Conservation (phyloP, 495 filamentous ascomycete genomes). For the Ascodesmis nigricans region DNA sequence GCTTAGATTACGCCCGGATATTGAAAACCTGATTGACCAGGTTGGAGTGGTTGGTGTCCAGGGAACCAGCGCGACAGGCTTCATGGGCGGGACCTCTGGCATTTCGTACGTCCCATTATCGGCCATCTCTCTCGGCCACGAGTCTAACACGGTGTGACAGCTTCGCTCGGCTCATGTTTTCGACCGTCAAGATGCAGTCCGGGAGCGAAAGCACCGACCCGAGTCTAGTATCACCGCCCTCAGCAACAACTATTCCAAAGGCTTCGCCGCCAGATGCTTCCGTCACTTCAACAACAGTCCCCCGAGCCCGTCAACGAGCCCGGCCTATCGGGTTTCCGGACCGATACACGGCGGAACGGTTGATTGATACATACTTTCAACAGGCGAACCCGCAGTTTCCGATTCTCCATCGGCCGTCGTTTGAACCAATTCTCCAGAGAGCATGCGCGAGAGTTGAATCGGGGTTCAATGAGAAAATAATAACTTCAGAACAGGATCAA, state of each 20-base stretch:
- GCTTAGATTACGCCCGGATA: slow-evolving; percentile 17
- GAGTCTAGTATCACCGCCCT: slow-evolving; percentile 4
- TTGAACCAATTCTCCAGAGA: slow-evolving; percentile 8
- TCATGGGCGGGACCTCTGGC: slow-evolving; percentile 17
- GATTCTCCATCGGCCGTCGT: slow-evolving; percentile 13
- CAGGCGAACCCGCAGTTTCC: slow-evolving; percentile 20
- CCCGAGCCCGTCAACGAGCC: slow-evolving; percentile 9
- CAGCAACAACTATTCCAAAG: slow-evolving; percentile 2
- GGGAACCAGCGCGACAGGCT: slow-evolving; percentile 17
- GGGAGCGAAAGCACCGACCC: slow-evolving; percentile 6
- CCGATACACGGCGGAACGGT: slow-evolving; percentile 7
- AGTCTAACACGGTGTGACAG: slow-evolving; percentile 3
- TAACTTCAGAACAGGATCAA: too few relatives aligned
- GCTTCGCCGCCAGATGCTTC: slow-evolving; percentile 4
- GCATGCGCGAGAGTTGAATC: slow-evolving; percentile 10
- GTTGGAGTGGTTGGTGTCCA: slow-evolving; percentile 20
- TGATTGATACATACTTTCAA: slow-evolving; percentile 13
- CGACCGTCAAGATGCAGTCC: slow-evolving; percentile 12
- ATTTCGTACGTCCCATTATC: slow-evolving; percentile 15
- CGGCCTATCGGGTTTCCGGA: slow-evolving; percentile 11
- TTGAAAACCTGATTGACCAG: slow-evolving; percentile 20
- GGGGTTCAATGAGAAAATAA: not conserved
- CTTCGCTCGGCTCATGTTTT: slow-evolving; percentile 20
- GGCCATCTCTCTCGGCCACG: not conserved
- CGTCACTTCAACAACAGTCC: slow-evolving; percentile 12